Evolutionary conservation across 805 yeast genomes (phyloP).

Genomic region (Saccharomyces mikatae): DNA sequence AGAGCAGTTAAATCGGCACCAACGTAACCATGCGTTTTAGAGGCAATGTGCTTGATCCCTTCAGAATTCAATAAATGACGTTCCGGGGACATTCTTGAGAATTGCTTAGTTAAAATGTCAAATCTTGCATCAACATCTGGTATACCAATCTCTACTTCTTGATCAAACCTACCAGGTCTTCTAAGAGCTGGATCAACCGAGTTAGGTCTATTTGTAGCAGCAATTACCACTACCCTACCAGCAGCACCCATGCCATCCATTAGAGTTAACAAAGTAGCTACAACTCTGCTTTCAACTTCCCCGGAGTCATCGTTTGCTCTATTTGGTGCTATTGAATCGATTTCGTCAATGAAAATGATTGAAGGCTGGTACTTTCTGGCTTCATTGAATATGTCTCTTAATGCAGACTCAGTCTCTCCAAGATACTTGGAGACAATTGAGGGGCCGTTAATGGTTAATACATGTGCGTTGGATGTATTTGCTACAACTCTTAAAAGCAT

Average conservation of each 20-base stretch:
- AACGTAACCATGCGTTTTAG: slow-evolving; percentile 90
- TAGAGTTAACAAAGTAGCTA: slow-evolving; percentile 75
- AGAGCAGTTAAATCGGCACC: slow-evolving; percentile 92
- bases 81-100: slow-evolving; percentile 36
- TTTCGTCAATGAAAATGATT: slow-evolving; percentile 82
- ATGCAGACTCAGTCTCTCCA: slow-evolving; percentile 86
- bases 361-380: slow-evolving; percentile 83
- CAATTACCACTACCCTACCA: slow-evolving; percentile 59
- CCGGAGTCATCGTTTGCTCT: slow-evolving; percentile 79
- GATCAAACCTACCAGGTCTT: slow-evolving; percentile 84
- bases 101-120: slow-evolving; percentile 61
- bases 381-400: slow-evolving; percentile 77
- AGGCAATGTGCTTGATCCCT: slow-evolving; percentile 56
- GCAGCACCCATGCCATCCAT: slow-evolving; percentile 70
- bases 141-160: slow-evolving; percentile 82
- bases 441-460: slow-evolving; percentile 81
- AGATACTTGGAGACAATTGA: slow-evolving; percentile 85
- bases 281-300: slow-evolving; percentile 84
- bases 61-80: slow-evolving; percentile 45
- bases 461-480: slow-evolving; percentile 69
- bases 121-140: slow-evolving; percentile 79
- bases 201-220: slow-evolving; percentile 69
- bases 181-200: slow-evolving; percentile 63
- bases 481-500: slow-evolving; percentile 80
- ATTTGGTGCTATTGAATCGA: slow-evolving; percentile 85